Evolutionary conservation across 2,329 filamentous ascomycete genomes (phyloP).

Genomic region (Cladorrhinum sp.): DNA sequence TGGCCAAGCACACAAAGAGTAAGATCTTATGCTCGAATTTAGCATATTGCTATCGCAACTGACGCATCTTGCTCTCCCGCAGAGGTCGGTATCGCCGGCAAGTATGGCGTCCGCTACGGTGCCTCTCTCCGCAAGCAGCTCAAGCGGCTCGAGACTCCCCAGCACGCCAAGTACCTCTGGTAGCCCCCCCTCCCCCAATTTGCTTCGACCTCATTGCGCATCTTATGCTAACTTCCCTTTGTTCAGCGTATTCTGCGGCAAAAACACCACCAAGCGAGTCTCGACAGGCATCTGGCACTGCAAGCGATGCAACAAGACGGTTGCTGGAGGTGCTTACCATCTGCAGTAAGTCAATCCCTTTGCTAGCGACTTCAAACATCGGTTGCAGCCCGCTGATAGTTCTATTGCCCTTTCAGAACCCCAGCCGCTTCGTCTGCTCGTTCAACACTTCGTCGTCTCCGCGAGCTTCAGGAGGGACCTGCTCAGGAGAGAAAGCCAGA

Average conservation of each 20-base stretch:
- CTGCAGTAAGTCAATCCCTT: slow-evolving; percentile 7
- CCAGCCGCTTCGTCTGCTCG: slow-evolving; percentile 9
- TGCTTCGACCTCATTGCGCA: background rate
- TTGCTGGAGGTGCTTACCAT: slow-evolving; percentile 15
- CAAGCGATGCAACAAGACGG: slow-evolving; percentile 9
- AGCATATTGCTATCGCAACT: background rate
- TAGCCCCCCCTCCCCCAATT: background rate
- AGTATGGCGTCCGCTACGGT: slow-evolving; percentile 17
- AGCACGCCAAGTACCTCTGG: slow-evolving; percentile 14
- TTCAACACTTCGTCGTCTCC: slow-evolving; percentile 15
- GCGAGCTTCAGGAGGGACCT: slow-evolving; percentile 8
- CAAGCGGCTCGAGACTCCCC: slow-evolving; percentile 16
- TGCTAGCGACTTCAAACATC: background rate
- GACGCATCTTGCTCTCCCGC: background rate
- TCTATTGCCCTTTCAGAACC: slow-evolving; percentile 5
- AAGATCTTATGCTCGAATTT: background rate
- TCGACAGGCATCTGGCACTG: slow-evolving; percentile 16
- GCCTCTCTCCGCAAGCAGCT: slow-evolving; percentile 17
- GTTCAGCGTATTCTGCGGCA: slow-evolving; percentile 16
- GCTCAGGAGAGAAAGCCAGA: no score
- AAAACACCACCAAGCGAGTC: slow-evolving; percentile 11
- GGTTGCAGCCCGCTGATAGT: background rate
- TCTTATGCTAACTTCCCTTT: background rate
- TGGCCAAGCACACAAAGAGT: slow-evolving; percentile 18
- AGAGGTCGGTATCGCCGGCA: slow-evolving; percentile 20